Evolutionary conservation across 2,329 filamentous ascomycete genomes (phyloP), one percentile per base, ranked within the genome.

Genomic region (Blastomyces percursus): DNA sequence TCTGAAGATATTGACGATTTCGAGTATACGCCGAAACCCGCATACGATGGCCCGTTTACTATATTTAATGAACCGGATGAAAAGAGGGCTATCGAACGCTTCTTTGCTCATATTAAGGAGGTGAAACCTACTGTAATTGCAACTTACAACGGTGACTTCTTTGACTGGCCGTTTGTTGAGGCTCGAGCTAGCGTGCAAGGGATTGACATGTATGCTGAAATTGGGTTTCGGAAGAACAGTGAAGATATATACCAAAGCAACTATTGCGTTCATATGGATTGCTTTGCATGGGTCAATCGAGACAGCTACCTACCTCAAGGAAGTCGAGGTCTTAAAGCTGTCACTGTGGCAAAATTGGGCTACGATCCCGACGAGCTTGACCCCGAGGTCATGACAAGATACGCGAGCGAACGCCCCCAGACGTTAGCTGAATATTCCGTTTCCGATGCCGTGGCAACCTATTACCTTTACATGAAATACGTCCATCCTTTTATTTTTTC

Each of bases 61-160:
- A 94, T 97, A 69, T 99, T 97, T 81, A 99, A 99, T 73, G 95
- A 99, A 73, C 89, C 91, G 0, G 87, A 97, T 71, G 94, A 99
- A 76, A 94, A 94, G 74, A 84, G 82, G 0, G 73, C 96, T 1
- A 80, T 99, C 27, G 93, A 97, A 72, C 83, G 94, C 19, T 99
- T 99, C 77, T 97, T 99, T 71, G 81, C 90, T 50, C 94, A 96
- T 74, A 89, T 99, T 75, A 97, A 99, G 71, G 91, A 96, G 74
- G 91, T 91, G 0, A 85, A 89, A 64, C 94, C 94, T 0, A 97
- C 92, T 0, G 93, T 99, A 62, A 99, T 99, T 74, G 93, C 95
- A 44, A 99, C 94, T n/a, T 99, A 99, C 82, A 99, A 99, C 90
- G 94, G 94, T 79, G 94, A 99, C 79, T 99, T 99, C 75, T 99